Base-by-base conservation (phyloP, 2,329 filamentous ascomycete genomes). In the Dryadomyces sulphureus region DNA sequence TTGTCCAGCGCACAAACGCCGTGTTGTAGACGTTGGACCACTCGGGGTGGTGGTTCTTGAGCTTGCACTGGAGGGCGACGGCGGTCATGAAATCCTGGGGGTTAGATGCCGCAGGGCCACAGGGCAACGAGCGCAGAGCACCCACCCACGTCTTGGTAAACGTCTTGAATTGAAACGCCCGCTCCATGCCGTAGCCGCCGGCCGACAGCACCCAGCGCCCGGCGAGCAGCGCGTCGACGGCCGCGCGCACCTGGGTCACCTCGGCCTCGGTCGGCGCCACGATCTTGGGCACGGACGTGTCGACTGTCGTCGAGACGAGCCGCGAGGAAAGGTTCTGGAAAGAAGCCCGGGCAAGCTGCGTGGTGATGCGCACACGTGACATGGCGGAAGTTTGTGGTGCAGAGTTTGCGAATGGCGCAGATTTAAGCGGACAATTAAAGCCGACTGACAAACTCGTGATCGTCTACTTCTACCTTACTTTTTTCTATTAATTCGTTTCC, bases 1-100 rank as follows among this genome's bases (percentile, higher is more conserved):
- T 86, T 8, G 80, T 85, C 82, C 81, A 86, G 42, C 79, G 73
- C 50, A 87, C 75, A 54, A 77, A 77, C 0, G 76, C 75, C 6
- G 73, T 79, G 57, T 83, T 85, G 62, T 81, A 86, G 8, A 83
- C 80, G 56, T 87, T 86, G 2, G 78, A 80, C 81, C 81, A 86
- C 59, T 86, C 81, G 0, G 82, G 81, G 55, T 87, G 82, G 58
- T 87, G 82, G 54, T 77, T 81, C 55, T 73, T 70, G 34, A 73
- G 59, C 56, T 81, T 81, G 62, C 79, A 83, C 55, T 84, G 73
- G 27, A 78, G 63, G 11, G 81, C 77, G 14, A 86, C 72, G 2
- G 70, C 69, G n/a, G 79, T 81, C 81, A 86, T 85, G 62, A 86
- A 87, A 52, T 80, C 78, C 79, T 82, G 50, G 9, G 14, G 19